Evolutionary conservation across 352 stramenopile species (phyloP).

Genomic region (Globisporangium irregulare): DNA sequence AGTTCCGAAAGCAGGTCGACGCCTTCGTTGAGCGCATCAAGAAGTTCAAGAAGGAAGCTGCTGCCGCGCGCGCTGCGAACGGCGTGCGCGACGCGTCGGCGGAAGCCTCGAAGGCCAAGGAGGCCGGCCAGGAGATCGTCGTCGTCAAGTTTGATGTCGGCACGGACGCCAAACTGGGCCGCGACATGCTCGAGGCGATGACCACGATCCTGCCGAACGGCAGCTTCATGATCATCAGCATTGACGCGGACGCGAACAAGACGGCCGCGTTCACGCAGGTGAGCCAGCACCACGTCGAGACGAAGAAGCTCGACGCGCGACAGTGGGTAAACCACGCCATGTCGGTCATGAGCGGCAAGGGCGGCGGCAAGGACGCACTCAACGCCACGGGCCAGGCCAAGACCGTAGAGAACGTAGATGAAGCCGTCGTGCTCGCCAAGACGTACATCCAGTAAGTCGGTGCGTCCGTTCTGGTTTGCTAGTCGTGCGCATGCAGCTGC

Average conservation of each 20-base stretch:
- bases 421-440: constrained; percentile 68
- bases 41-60: constrained; percentile 78
- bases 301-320: constrained; percentile 83
- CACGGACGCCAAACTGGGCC: constrained; percentile 93
- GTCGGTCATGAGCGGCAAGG: constrained; percentile 91
- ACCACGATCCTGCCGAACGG: constrained; percentile 69
- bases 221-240: constrained; percentile 92
- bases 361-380: constrained; percentile 90
- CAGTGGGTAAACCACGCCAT: constrained; percentile 93
- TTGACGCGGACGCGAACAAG: constrained; percentile 91
- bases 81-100: constrained; percentile 58
- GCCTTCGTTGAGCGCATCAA: constrained; percentile 73
- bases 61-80: constrained; percentile 62
- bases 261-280: constrained; percentile 91
- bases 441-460: constrained; percentile 34
- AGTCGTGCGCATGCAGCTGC: not conserved
- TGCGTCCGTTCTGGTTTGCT: no score
- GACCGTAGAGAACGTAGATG: constrained; percentile 64
- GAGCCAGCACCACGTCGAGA: constrained; percentile 75
- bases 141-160: constrained; percentile 92
- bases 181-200: constrained; percentile 94
- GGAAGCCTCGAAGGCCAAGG: constrained; percentile 56
- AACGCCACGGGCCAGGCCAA: constrained; percentile 82
- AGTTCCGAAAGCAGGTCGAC: constrained; percentile 72
- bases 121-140: constrained; percentile 62